Percentiles rank a stretch among this genome's conserved stretches.
These are phyloP conservation scores for Cadophora malorum DNA, from an alignment of 2,329 filamentous ascomycete species.

Conservation along the genomic window DNA sequence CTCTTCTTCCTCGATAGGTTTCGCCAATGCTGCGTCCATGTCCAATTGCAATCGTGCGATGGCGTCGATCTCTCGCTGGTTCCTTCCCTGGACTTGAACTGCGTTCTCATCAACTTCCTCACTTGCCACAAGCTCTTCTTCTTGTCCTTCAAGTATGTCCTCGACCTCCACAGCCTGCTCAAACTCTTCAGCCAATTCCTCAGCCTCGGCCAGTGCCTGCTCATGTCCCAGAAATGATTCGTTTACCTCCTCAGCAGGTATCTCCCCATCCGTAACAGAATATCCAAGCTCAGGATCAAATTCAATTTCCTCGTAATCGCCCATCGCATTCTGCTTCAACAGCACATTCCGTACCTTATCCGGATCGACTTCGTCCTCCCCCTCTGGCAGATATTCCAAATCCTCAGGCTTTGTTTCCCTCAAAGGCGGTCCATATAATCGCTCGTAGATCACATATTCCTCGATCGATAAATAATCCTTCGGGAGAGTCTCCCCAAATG, in stretches of 20 bases:
- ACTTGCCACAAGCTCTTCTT: conserved; percentile 38
- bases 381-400: conserved; percentile 50
- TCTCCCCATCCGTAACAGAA: conserved; percentile 44
- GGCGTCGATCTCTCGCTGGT: conserved; percentile 44
- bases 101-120: conserved; percentile 15
- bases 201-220: not conserved
- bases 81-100: conserved; percentile 39
- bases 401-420: conserved; percentile 66
- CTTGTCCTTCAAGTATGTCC: conserved; percentile 38
- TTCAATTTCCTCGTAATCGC: conserved; percentile 67
- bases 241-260: conserved; percentile 31
- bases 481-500: conserved; percentile 79
- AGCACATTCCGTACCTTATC: conserved; percentile 52
- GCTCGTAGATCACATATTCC: conserved; percentile 78
- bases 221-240: not conserved
- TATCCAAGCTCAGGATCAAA: conserved; percentile 41
- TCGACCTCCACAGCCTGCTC: conserved; percentile 3
- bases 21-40: conserved; percentile 41
- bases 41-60: conserved; percentile 43
- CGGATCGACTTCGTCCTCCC: conserved; percentile 55
- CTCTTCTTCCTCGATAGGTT: conserved; percentile 38
- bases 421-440: conserved; percentile 80
- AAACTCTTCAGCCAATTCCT: conserved; percentile 4
- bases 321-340: conserved; percentile 61
- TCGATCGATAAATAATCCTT: conserved; percentile 70